phyloP scores from a whole-genome alignment of 306 rosid species.

The Cucumis cinereus region DNA sequence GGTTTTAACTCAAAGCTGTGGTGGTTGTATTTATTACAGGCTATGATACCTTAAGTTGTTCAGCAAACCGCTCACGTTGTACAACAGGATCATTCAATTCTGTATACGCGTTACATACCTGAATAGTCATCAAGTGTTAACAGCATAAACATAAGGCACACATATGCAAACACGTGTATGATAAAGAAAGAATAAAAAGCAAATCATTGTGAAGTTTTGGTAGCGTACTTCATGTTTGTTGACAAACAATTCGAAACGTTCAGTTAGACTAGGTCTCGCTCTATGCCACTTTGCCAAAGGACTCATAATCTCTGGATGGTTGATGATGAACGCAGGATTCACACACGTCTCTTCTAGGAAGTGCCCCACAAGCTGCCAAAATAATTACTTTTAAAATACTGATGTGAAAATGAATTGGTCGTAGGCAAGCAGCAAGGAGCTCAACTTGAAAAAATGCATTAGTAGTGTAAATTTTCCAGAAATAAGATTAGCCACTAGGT shows the following conservation, averaged over 20 bases:
- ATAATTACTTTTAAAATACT: background rate
- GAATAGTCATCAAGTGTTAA: constrained; percentile 14
- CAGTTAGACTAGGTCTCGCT: constrained; percentile 66
- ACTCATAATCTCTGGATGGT: constrained; percentile 92
- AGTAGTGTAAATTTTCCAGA: background rate
- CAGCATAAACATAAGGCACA: background rate
- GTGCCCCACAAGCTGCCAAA: constrained; percentile 89
- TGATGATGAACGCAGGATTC: constrained; percentile 70
- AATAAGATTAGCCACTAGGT: background rate
- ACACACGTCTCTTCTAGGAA: constrained; percentile 80
- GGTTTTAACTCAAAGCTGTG: background rate
- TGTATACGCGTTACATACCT: constrained; percentile 87
- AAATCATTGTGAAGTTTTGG: background rate
- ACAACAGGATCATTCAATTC: constrained; percentile 93
- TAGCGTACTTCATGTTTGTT: constrained; percentile 71
- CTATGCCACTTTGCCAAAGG: constrained; percentile 97
- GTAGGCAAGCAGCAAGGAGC: background rate
- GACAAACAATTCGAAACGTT: constrained; percentile 79
- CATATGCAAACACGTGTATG: background rate
- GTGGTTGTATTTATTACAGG: background rate
- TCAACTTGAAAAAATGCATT: background rate
- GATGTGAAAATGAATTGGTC: background rate
- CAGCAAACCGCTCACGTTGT: constrained; percentile 80
- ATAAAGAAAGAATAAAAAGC: background rate
- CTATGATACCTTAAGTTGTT: constrained; percentile 68